Evolutionary conservation across 2,329 filamentous ascomycete species (phyloP).

Genomic region (Iodosphaeria phyllophila): DNA sequence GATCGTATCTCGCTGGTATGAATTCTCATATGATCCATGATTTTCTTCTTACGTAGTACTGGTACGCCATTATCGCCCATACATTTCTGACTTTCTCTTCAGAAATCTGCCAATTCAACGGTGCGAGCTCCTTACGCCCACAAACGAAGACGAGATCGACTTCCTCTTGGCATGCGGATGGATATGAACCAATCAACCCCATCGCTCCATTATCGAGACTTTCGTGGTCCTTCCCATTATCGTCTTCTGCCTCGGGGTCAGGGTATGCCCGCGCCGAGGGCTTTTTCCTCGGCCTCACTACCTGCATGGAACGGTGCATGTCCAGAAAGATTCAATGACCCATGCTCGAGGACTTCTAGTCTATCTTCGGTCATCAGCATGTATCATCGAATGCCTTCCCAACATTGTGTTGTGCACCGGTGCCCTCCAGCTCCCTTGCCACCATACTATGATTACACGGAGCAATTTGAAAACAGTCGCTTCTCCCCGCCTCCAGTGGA

Average conservation of each 20-base stretch:
- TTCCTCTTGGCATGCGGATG: conserved; percentile 19
- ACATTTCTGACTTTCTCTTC: conserved; percentile 1
- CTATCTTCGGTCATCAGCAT: conserved; percentile 30
- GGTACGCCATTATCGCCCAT: neutral
- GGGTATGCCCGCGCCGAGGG: conserved; percentile 8
- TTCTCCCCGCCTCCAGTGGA: conserved; percentile 5
- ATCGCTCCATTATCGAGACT: conserved; percentile 15
- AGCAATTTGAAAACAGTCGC: conserved; percentile 23
- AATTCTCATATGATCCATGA: too few species aligned
- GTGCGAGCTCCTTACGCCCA: conserved; percentile 19
- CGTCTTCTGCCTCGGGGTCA: too few species aligned
- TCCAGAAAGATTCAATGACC: conserved; percentile 14
- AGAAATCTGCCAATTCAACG: conserved; percentile 26
- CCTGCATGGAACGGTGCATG: conserved; percentile 12
- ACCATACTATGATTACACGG: conserved; percentile 34
- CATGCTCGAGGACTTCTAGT: conserved; percentile 24
- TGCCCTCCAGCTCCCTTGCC: conserved; percentile 9
- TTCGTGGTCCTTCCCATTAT: conserved; percentile 6
- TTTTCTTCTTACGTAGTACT: too few species aligned
- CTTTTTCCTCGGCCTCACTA: conserved; percentile 17
- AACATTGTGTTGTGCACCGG: conserved; percentile 8
- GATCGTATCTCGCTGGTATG: conserved; percentile 28
- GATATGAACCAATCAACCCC: conserved; percentile 22
- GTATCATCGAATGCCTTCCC: conserved; percentile 17
- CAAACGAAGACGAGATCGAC: conserved; percentile 17